These are phyloP conservation scores for Trichophyton mentagrophytes DNA, from an alignment of 2,329 filamentous ascomycete species.

Conservation along the genomic window DNA sequence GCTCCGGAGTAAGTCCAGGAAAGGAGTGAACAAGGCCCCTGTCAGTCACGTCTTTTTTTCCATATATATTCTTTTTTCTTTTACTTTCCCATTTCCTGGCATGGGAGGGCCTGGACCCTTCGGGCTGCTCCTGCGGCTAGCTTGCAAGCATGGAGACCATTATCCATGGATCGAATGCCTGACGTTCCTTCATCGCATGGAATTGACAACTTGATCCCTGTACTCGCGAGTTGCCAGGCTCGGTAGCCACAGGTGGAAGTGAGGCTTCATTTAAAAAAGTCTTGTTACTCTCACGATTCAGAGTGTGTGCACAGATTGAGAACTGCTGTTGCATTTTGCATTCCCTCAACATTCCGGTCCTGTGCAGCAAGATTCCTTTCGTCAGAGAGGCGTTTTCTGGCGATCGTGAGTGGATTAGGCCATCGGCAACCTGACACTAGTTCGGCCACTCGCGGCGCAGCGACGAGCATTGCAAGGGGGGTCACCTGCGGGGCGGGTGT, in stretches of 20 bases:
- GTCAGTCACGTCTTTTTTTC: neutral
- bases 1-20: neutral
- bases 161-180: neutral
- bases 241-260: neutral
- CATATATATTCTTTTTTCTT: neutral
- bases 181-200: neutral
- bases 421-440: conserved; percentile 2
- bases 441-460: conserved; percentile 2
- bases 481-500: conserved; percentile 2
- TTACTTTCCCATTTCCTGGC: neutral
- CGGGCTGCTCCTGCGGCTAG: conserved; percentile 2
- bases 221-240: neutral
- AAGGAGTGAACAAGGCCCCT: neutral
- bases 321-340: neutral
- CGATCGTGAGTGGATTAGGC: neutral
- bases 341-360: neutral
- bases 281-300: neutral
- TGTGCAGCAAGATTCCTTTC: neutral
- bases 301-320: neutral
- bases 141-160: neutral
- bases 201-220: neutral
- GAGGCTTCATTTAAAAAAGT: neutral
- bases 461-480: conserved; percentile 1
- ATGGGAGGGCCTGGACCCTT: neutral
- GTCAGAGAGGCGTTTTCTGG: conserved; percentile 1